These are phyloP conservation scores for Phytophthora pisi DNA, from an alignment of 352 stramenopile species.

Conservation along the genomic window DNA sequence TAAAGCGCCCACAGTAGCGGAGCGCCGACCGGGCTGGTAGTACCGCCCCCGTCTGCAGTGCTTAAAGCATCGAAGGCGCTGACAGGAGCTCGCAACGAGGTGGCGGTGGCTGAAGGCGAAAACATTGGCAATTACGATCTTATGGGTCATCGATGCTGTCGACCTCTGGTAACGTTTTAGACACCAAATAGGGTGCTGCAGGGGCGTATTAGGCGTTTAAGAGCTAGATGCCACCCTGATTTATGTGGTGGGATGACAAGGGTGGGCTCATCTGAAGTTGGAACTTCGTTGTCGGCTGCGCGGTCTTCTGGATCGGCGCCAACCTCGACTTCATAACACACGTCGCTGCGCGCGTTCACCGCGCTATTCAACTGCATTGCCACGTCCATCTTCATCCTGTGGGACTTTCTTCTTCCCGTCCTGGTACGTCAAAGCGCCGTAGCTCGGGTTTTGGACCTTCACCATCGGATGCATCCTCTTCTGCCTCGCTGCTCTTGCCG, in stretches of 20 bases:
- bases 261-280: slow-evolving; percentile 56
- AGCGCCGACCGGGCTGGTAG: no score
- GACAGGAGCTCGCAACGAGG: no score
- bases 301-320: slow-evolving; percentile 58
- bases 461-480: slow-evolving; percentile 67
- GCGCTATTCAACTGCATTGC: slow-evolving; percentile 62
- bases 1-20: no score
- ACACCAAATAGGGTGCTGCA: no score
- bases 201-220: no score
- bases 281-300: slow-evolving; percentile 67
- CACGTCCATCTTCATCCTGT: slow-evolving; percentile 63
- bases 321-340: slow-evolving; percentile 65
- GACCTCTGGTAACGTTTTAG: no score
- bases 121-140: no score
- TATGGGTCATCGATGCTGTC: no score
- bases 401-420: slow-evolving; percentile 66
- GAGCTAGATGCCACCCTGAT: no score
- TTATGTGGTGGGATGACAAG: slow-evolving; percentile 41
- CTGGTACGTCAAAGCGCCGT: slow-evolving; percentile 60
- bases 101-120: no score
- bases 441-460: slow-evolving; percentile 69
- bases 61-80: no score
- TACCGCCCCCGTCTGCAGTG: no score
- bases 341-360: slow-evolving; percentile 52
- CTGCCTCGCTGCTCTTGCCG: slow-evolving; percentile 53